Evolutionary conservation across 108 stramenopile genomes (phyloP).

Genomic region (Fragilaria radians): DNA sequence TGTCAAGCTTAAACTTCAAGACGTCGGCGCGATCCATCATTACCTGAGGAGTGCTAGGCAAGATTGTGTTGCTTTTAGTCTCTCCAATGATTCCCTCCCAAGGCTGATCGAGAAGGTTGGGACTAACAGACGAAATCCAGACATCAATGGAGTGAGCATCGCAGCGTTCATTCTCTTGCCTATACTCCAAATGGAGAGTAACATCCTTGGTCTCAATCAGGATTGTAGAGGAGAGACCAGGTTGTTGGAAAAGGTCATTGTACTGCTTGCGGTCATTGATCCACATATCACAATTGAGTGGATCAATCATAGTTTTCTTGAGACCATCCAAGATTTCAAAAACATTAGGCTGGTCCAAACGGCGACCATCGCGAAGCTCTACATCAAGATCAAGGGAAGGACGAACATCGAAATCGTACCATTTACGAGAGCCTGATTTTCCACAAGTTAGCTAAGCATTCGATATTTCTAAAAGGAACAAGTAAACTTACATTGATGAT

Average conservation of each 20-base stretch:
- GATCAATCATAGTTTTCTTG: not conserved
- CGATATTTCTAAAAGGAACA: not conserved
- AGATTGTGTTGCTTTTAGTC: not conserved
- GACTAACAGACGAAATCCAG: not conserved
- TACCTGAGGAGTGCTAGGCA: too few relatives aligned
- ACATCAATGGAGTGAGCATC: conserved; percentile 1
- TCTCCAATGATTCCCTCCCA: not conserved
- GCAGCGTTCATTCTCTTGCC: not conserved
- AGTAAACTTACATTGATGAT: not conserved
- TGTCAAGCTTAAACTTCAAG: not conserved
- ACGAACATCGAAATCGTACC: not conserved
- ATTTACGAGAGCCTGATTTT: not conserved
- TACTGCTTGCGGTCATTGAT: not conserved
- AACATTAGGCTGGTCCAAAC: not conserved
- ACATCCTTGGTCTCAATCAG: not conserved
- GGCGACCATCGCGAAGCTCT: not conserved
- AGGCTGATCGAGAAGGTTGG: not conserved
- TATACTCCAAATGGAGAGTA: not conserved
- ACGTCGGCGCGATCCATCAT: too few relatives aligned
- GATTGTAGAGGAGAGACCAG: not conserved
- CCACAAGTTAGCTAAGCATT: not conserved
- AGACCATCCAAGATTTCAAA: not conserved
- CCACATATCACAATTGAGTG: not conserved
- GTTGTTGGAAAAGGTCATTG: not conserved
- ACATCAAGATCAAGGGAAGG: not conserved